These are phyloP conservation scores for Cryptosporidium sp. DNA, from an alignment of 169 alveolate species.

Conservation along the genomic window DNA sequence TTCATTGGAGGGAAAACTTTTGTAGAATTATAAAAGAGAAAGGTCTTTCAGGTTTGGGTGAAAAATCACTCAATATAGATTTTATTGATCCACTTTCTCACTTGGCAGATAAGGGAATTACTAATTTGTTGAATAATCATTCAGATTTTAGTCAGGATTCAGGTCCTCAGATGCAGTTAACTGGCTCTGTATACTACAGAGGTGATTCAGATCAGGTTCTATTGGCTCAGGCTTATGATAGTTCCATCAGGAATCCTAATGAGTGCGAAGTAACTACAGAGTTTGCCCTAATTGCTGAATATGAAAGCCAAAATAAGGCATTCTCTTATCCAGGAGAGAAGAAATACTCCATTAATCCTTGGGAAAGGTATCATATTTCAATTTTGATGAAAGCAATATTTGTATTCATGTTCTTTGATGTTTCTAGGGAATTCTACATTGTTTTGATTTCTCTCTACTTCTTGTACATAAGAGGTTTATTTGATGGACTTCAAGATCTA, in stretches of 20 bases:
- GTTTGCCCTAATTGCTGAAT: slow-evolving; percentile 50
- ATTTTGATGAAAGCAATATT: slow-evolving; percentile 60
- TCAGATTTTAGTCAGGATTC: slow-evolving; percentile 29
- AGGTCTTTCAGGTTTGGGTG: neutral
- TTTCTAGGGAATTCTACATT: slow-evolving; percentile 54
- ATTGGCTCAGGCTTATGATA: slow-evolving; percentile 50
- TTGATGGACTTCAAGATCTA: slow-evolving; percentile 48
- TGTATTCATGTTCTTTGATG: slow-evolving; percentile 65
- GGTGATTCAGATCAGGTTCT: slow-evolving; percentile 10
- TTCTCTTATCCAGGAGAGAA: slow-evolving; percentile 60
- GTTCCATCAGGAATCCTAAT: neutral
- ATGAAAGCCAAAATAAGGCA: slow-evolving; percentile 20
- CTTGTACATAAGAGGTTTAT: slow-evolving; percentile 44
- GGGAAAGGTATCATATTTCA: slow-evolving; percentile 73
- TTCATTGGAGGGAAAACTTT: slow-evolving; percentile 11
- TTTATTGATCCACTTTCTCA: slow-evolving; percentile 22
- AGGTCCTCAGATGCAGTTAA: slow-evolving; percentile 22
- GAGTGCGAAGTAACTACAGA: slow-evolving; percentile 43
- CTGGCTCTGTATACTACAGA: slow-evolving; percentile 44
- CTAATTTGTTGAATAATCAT: neutral
- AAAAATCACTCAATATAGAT: neutral
- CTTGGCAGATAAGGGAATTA: slow-evolving; percentile 4
- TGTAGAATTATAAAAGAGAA: neutral
- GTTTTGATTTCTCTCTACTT: slow-evolving; percentile 42
- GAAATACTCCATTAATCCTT: slow-evolving; percentile 54